A percentile compares a stretch with the other conserved stretches of the same genome.
phyloP scores from a whole-genome alignment of 1,284 basidiomycete genomes.

The Phellopilus nigrolimitatus region DNA sequence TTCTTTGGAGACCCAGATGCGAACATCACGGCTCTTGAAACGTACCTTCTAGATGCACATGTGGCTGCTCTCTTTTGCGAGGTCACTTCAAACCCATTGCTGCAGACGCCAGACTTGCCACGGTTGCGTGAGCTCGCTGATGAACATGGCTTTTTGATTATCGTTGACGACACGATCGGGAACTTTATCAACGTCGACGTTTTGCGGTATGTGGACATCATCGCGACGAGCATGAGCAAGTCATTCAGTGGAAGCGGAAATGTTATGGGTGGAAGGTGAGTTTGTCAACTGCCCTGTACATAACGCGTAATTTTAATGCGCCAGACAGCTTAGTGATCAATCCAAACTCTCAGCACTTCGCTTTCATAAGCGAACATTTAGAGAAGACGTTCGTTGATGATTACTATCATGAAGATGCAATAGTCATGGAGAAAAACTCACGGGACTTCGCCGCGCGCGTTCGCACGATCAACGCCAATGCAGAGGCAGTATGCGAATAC shows the following conservation, averaged over 20 bases:
- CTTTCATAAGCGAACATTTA: constrained; percentile 57
- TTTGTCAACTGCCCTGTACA: constrained; percentile 9
- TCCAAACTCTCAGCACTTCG: constrained; percentile 68
- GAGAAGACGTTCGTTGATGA: constrained; percentile 71
- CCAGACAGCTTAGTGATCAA: constrained; percentile 75
- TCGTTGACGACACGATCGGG: constrained; percentile 95
- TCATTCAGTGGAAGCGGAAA: constrained; percentile 94
- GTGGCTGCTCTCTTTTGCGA: constrained; percentile 73
- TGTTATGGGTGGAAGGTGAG: constrained; percentile 95
- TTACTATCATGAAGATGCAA: constrained; percentile 89
- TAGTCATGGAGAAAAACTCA: constrained; percentile 97
- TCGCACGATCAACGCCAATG: constrained; percentile 75
- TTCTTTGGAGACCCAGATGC: constrained; percentile 75
- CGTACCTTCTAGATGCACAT: constrained; percentile 46
- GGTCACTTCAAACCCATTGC: constrained; percentile 91
- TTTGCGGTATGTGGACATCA: constrained; percentile 83
- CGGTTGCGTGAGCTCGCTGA: constrained; percentile 81
- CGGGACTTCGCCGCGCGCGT: constrained; percentile 85
- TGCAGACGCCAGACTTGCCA: constrained; percentile 78
- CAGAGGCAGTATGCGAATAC: constrained; percentile 78
- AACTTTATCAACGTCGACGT: constrained; percentile 97
- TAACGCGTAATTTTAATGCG: neutral
- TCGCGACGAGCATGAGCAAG: constrained; percentile 93
- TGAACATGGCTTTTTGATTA: constrained; percentile 82
- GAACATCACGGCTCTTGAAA: constrained; percentile 74